phyloP scores from a whole-genome alignment of 441 rosid species.

The Erysimum cheiri region DNA sequence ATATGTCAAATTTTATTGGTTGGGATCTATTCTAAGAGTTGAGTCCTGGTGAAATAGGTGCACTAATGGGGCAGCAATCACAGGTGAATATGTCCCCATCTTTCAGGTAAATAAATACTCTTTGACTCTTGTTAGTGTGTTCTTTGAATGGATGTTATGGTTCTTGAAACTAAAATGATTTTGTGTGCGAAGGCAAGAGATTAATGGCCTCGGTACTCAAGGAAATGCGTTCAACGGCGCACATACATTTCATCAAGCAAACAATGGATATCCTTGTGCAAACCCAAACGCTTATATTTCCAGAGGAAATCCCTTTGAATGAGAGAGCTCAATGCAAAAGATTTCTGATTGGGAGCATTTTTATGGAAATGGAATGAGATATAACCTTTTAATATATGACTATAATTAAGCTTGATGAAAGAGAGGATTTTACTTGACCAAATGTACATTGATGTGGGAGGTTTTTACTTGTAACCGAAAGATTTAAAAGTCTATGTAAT shows the following conservation, averaged over 20 bases:
- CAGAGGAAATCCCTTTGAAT: conserved; percentile 70
- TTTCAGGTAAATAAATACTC: conserved; percentile 51
- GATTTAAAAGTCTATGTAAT: conserved; percentile 5
- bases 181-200: conserved; percentile 50
- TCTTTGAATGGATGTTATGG: not conserved
- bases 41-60: conserved; percentile 48
- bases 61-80: conserved; percentile 55
- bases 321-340: conserved; percentile 25
- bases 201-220: conserved; percentile 40
- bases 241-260: conserved; percentile 43
- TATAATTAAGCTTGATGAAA: conserved; percentile 7
- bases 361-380: conserved; percentile 23
- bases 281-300: conserved; percentile 50
- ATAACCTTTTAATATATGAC: not conserved
- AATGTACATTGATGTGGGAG: conserved; percentile 6
- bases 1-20: not conserved
- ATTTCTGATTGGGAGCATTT: not conserved
- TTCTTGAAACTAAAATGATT: conserved; percentile 14
- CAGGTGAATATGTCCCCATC: conserved; percentile 44
- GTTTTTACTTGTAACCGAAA: conserved; percentile 20
- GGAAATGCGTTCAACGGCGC: conserved; percentile 36
- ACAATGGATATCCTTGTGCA: conserved; percentile 45
- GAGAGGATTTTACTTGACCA: conserved; percentile 33
- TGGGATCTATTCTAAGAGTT: conserved; percentile 27
- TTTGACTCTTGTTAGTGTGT: conserved; percentile 15